These are phyloP conservation scores for Leishmania tropica DNA, from an alignment of 208 protist genomes.

Conservation along the genomic window DNA sequence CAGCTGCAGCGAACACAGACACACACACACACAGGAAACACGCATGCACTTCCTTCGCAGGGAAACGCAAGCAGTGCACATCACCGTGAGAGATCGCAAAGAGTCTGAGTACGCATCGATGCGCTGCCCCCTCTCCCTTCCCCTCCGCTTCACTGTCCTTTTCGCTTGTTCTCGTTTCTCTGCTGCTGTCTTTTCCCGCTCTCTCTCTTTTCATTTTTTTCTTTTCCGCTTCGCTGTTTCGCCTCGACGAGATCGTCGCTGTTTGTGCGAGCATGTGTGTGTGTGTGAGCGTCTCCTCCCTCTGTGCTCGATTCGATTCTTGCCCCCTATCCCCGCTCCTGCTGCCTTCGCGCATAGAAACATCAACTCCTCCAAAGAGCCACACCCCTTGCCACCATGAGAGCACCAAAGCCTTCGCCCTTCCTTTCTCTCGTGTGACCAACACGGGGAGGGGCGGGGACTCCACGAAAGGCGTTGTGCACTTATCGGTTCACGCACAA, in stretches of 20 bases:
- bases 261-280: neutral
- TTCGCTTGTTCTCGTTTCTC: neutral
- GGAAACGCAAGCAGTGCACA: neutral
- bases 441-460: neutral
- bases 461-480: neutral
- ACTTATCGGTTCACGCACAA: neutral
- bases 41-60: neutral
- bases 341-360: neutral
- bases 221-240: neutral
- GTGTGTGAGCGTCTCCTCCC: neutral
- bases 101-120: neutral
- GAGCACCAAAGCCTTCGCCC: neutral
- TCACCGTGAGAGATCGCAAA: neutral
- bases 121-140: neutral
- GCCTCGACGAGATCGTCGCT: neutral
- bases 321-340: neutral
- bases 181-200: neutral
- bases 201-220: neutral
- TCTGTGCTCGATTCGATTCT: neutral
- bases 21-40: neutral
- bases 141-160: neutral
- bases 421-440: neutral
- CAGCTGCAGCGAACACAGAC: neutral
- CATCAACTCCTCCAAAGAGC: neutral
- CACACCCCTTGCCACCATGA: neutral